phyloP scores from a whole-genome alignment of 164 flowering plant species.

The Echeveria elegans region DNA sequence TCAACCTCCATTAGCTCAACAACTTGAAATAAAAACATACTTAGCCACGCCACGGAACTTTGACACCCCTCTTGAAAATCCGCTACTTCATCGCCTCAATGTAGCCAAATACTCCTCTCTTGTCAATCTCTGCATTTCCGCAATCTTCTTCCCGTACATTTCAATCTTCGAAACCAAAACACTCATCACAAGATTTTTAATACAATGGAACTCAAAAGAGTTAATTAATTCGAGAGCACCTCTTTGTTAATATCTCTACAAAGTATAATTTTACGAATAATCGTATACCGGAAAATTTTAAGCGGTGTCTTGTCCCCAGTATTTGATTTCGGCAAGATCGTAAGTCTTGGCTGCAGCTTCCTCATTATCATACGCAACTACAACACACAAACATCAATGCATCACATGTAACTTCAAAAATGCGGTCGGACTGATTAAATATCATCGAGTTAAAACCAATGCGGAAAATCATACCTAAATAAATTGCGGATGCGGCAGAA shows the following conservation, averaged over 20 bases:
- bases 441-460: neutral
- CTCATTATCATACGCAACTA: conserved; percentile 14
- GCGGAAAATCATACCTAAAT: neutral
- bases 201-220: too few species aligned
- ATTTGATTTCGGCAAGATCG: conserved; percentile 17
- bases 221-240: too few species aligned
- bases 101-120: conserved; percentile 16
- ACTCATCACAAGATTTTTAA: too few species aligned
- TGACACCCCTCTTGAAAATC: conserved; percentile 14
- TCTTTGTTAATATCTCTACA: too few species aligned
- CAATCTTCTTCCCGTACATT: conserved; percentile 10
- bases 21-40: neutral
- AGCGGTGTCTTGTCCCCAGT: conserved; percentile 13
- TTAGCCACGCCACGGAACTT: conserved; percentile 15
- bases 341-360: conserved; percentile 16
- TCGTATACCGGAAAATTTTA: conserved; percentile 14
- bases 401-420: neutral
- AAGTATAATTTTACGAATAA: too few species aligned
- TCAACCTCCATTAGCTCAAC: neutral
- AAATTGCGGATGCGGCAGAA: neutral
- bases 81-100: conserved; percentile 13
- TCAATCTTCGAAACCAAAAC: neutral
- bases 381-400: neutral
- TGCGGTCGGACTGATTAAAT: neutral
- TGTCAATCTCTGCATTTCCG: conserved; percentile 9